Evolutionary conservation across 2,329 filamentous ascomycete genomes (phyloP).

Genomic region (Escovopsis sp.): DNA sequence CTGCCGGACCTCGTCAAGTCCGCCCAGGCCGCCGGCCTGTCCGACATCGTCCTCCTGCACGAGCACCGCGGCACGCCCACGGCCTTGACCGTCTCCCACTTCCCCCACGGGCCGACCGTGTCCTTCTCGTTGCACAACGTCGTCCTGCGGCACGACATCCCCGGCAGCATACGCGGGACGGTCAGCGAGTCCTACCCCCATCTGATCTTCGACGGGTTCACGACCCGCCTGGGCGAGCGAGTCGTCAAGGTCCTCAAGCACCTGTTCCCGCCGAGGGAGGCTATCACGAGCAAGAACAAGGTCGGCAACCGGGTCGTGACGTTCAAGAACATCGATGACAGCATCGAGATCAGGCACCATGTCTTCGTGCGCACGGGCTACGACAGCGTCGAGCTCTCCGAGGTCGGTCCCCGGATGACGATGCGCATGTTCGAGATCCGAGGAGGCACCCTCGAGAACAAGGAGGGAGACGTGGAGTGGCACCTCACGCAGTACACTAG

Average conservation of each 20-base stretch:
- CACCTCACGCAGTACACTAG: conserved; percentile 89
- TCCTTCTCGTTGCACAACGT: conserved; percentile 89
- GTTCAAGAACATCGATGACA: conserved; percentile 87
- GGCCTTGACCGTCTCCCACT: conserved; percentile 71
- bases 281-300: conserved; percentile 53
- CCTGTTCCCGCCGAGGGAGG: conserved; percentile 78
- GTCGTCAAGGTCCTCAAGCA: conserved; percentile 88
- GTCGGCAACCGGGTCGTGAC: conserved; percentile 80
- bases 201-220: conserved; percentile 90
- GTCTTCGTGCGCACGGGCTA: conserved; percentile 91
- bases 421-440: conserved; percentile 91
- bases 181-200: conserved; percentile 89
- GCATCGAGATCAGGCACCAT: conserved; percentile 67
- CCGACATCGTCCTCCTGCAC: conserved; percentile 75
- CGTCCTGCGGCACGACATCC: conserved; percentile 81
- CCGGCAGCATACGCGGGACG: conserved; percentile 70
- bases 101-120: conserved; percentile 67
- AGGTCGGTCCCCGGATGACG: conserved; percentile 92
- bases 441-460: conserved; percentile 80
- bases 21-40: conserved; percentile 64
- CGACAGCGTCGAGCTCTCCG: conserved; percentile 73
- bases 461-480: conserved; percentile 94
- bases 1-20: conserved; percentile 72
- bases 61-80: conserved; percentile 90
- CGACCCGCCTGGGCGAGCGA: conserved; percentile 60